phyloP scores from a whole-genome alignment of 2,329 filamentous ascomycete genomes.

The Clonostachys rosea region DNA sequence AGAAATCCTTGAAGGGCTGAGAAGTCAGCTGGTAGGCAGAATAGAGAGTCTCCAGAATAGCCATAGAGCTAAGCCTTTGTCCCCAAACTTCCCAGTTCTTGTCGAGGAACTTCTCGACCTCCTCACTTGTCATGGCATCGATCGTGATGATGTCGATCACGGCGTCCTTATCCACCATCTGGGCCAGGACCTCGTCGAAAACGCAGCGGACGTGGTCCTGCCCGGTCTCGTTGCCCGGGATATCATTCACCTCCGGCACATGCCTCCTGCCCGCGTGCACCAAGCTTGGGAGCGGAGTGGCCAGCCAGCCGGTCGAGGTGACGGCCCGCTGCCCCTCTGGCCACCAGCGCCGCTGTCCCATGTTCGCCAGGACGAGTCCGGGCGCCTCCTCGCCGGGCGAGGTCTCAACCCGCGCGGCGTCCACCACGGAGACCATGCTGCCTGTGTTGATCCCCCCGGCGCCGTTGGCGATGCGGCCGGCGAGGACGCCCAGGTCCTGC shows the following conservation, averaged over 20 bases:
- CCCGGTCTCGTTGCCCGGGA: slow-evolving; percentile 54
- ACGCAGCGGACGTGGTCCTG: slow-evolving; percentile 62
- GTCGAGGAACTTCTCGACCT: slow-evolving; percentile 52
- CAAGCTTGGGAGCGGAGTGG: slow-evolving; percentile 56
- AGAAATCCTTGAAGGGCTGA: slow-evolving; percentile 39
- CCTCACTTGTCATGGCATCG: slow-evolving; percentile 55
- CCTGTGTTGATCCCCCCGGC: slow-evolving; percentile 64
- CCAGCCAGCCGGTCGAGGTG: slow-evolving; percentile 50
- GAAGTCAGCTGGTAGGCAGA: slow-evolving; percentile 31
- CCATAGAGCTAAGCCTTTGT: slow-evolving; percentile 38
- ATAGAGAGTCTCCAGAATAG: slow-evolving; percentile 43
- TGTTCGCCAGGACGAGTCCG: slow-evolving; percentile 72
- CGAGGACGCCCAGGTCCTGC: slow-evolving; percentile 72
- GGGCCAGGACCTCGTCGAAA: slow-evolving; percentile 57
- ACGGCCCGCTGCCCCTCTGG: slow-evolving; percentile 57
- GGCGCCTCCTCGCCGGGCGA: slow-evolving; percentile 22
- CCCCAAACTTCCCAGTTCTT: slow-evolving; percentile 44
- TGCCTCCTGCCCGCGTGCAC: slow-evolving; percentile 52
- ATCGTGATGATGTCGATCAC: slow-evolving; percentile 68
- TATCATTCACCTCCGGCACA: slow-evolving; percentile 50
- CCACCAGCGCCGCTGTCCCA: slow-evolving; percentile 75
- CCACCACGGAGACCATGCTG: slow-evolving; percentile 62
- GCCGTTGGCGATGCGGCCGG: slow-evolving; percentile 62
- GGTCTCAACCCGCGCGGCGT: slow-evolving; percentile 31
- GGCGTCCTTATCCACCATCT: slow-evolving; percentile 39